These are phyloP conservation scores for Sanghuangporus weigelae DNA, from an alignment of 1,284 basidiomycete genomes.

Conservation along the genomic window DNA sequence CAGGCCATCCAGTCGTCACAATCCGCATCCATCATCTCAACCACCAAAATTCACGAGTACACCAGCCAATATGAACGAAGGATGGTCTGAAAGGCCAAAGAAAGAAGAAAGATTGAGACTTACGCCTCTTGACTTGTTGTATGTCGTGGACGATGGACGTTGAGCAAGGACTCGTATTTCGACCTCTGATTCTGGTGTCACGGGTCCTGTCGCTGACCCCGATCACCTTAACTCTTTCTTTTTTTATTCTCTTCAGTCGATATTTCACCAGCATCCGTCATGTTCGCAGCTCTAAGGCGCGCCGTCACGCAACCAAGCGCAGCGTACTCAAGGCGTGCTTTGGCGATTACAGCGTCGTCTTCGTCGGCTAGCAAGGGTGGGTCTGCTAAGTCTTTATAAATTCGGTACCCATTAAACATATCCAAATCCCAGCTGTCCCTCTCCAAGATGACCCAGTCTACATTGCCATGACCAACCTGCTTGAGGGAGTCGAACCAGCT, in stretches of 20 bases:
- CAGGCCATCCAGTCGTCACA: slow-evolving; percentile 4
- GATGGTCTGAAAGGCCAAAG: background rate
- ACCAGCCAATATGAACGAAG: background rate
- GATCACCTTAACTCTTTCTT: background rate
- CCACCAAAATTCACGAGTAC: background rate
- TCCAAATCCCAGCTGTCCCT: slow-evolving; percentile 4
- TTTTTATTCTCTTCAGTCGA: background rate
- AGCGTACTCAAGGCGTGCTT: background rate
- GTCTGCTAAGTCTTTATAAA: slow-evolving; percentile 24
- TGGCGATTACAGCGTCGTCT: background rate
- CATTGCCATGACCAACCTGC: slow-evolving; percentile 52
- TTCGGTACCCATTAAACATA: slow-evolving; percentile 18
- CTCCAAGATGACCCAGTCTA: slow-evolving; percentile 32
- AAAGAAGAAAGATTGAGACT: slow-evolving; percentile 6
- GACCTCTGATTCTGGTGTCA: background rate
- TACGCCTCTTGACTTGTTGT: slow-evolving; percentile 13
- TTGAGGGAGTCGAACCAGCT: slow-evolving; percentile 33
- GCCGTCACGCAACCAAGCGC: slow-evolving; percentile 1
- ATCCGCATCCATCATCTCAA: slow-evolving; percentile 8
- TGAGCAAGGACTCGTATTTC: background rate
- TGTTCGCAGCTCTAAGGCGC: slow-evolving; percentile 11
- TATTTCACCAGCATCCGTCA: background rate
- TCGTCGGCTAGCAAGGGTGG: background rate
- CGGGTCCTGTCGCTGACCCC: background rate
- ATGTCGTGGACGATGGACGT: slow-evolving; percentile 10